Evolutionary conservation across 257 asterid species (phyloP).

Genomic region (Solanum etuberosum): DNA sequence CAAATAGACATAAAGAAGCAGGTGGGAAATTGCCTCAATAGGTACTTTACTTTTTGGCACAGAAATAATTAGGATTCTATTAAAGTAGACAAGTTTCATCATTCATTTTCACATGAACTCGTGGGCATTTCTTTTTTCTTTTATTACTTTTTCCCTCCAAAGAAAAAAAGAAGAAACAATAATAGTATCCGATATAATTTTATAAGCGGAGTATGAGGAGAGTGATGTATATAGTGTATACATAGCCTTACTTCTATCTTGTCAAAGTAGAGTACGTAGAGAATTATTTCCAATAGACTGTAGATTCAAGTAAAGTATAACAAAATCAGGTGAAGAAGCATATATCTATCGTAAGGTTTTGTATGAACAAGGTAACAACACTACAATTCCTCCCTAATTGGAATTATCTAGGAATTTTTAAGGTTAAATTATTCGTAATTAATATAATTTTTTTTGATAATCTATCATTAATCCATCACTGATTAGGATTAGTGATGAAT

Average conservation of each 20-base stretch:
- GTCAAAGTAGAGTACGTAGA: neutral
- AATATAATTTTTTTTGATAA: neutral
- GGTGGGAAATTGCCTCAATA: neutral
- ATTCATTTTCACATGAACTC: neutral
- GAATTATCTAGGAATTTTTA: too few species aligned
- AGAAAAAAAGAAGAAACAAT: neutral
- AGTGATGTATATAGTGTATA: neutral
- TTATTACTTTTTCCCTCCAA: neutral
- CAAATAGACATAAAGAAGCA: neutral
- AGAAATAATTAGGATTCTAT: neutral
- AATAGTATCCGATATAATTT: neutral
- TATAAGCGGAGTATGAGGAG: neutral
- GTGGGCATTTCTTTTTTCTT: neutral
- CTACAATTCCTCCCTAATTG: neutral
- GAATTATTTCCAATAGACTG: neutral
- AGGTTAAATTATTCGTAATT: too few species aligned
- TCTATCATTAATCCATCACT: neutral
- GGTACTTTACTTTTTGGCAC: neutral
- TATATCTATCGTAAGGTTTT: neutral
- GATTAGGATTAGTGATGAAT: neutral
- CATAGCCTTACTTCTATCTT: neutral
- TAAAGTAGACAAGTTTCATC: neutral
- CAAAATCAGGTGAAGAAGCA: neutral
- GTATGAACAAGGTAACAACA: neutral
- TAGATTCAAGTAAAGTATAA: neutral